Evolutionary conservation across 1,139 yeast species (phyloP).

Genomic region (Yamadazyma sp.): DNA sequence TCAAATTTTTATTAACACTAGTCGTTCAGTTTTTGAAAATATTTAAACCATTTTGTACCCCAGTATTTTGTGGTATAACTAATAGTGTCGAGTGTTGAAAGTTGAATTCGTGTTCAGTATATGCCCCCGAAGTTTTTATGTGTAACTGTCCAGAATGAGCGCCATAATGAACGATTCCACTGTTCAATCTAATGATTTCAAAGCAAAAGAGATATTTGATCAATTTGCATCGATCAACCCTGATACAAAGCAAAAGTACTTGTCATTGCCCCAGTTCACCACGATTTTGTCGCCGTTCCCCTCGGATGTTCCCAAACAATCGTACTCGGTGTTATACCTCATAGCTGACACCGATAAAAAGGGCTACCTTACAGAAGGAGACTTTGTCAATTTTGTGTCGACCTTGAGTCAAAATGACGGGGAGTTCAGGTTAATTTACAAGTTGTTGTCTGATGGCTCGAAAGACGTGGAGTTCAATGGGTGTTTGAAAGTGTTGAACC

Average conservation of each 20-base stretch:
- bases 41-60: no score
- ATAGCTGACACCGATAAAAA: slow-evolving; percentile 63
- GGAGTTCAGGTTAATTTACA: slow-evolving; percentile 55
- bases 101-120: background rate
- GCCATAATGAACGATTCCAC: slow-evolving; percentile 1
- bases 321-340: slow-evolving; percentile 55
- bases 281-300: slow-evolving; percentile 45
- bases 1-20: slow-evolving; percentile 1
- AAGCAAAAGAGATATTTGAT: slow-evolving; percentile 41
- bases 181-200: slow-evolving; percentile 6
- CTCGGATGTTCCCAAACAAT: slow-evolving; percentile 39
- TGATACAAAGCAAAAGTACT: slow-evolving; percentile 22
- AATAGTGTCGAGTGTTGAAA: no score
- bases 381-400: slow-evolving; percentile 60
- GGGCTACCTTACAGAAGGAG: slow-evolving; percentile 59
- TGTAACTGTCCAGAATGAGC: slow-evolving; percentile 2
- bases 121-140: background rate
- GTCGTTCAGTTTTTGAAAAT: no score
- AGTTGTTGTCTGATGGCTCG: slow-evolving; percentile 18
- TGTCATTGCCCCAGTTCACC: slow-evolving; percentile 39
- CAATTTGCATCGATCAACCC: slow-evolving; percentile 37
- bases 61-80: no score
- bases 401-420: slow-evolving; percentile 58
- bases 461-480: slow-evolving; percentile 35
- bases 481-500: slow-evolving; percentile 38